Evolutionary conservation across 768 basidiomycete genomes (phyloP).

Genomic region (Dioszegia hungarica): DNA sequence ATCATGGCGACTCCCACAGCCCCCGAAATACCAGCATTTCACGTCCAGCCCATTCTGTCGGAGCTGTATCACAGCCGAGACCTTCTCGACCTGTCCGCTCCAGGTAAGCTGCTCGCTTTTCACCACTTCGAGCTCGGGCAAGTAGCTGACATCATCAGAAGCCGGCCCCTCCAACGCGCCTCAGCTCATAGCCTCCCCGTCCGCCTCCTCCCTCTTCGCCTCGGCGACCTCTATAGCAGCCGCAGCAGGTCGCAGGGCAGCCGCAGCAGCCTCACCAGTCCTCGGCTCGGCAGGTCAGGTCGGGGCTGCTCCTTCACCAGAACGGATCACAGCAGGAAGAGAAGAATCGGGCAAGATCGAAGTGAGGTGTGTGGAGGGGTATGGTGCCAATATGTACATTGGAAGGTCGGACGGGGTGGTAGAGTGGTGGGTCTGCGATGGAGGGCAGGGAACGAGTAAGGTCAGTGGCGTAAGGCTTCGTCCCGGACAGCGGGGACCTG

Average conservation of each 20-base stretch:
- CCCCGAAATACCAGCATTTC: constrained; percentile 21
- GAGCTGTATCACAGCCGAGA: constrained; percentile 34
- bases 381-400: constrained; percentile 67
- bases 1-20: not conserved
- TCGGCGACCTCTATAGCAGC: constrained; percentile 39
- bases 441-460: constrained; percentile 7
- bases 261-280: constrained; percentile 25
- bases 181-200: constrained; percentile 11
- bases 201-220: constrained; percentile 14
- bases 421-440: constrained; percentile 69
- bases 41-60: constrained; percentile 25
- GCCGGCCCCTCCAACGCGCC: constrained; percentile 18
- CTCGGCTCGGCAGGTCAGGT: not conserved
- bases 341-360: constrained; percentile 7
- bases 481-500: too few relatives aligned
- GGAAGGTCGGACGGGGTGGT: constrained; percentile 82
- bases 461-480: constrained; percentile 21
- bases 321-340: not conserved
- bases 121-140: not conserved
- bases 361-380: constrained; percentile 40
- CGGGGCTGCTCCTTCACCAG: not conserved
- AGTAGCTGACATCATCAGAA: constrained; percentile 7
- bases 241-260: constrained; percentile 36
- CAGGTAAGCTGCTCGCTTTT: constrained; percentile 14
- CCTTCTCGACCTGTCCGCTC: constrained; percentile 37